Evolutionary conservation across 108 stramenopile genomes (phyloP).

Genomic region (Nitzschia putrida): DNA sequence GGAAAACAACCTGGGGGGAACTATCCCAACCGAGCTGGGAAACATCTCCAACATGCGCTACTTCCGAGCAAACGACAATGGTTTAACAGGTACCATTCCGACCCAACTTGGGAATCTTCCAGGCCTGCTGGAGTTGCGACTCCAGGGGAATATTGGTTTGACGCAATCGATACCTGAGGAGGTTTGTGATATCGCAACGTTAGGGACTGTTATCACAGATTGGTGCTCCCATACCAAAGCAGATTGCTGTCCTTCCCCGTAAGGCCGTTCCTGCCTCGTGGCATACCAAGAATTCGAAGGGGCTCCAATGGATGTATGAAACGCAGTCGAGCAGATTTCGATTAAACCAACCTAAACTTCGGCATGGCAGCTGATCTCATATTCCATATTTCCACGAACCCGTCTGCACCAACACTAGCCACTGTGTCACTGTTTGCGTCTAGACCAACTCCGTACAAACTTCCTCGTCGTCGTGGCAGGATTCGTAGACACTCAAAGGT

Average conservation of each 20-base stretch:
- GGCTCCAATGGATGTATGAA: too few species aligned
- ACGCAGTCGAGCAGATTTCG: too few species aligned
- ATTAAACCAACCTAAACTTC: too few species aligned
- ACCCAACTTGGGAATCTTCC: slow-evolving; percentile 42
- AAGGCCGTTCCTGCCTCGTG: slow-evolving; percentile 29
- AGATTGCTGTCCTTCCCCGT: slow-evolving; percentile 41
- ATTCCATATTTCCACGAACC: too few species aligned
- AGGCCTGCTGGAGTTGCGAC: slow-evolving; percentile 4
- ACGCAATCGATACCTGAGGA: slow-evolving; percentile 30
- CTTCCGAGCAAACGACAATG: slow-evolving; percentile 53
- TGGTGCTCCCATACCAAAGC: slow-evolving; percentile 10
- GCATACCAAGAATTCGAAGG: too few species aligned
- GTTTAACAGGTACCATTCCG: slow-evolving; percentile 55
- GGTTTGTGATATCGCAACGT: background rate
- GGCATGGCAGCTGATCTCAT: too few species aligned
- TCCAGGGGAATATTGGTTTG: slow-evolving; percentile 20
- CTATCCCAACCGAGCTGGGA: slow-evolving; percentile 53
- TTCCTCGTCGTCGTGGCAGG: background rate
- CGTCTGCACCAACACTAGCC: too few species aligned
- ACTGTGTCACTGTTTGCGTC: background rate
- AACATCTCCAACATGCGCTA: slow-evolving; percentile 32
- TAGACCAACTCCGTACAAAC: slow-evolving; percentile 7
- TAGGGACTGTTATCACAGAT: slow-evolving; percentile 9
- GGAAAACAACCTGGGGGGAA: slow-evolving; percentile 38
- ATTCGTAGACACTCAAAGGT: background rate